A percentile compares a stretch with the other conserved stretches of the same genome.
Evolutionary conservation across 768 basidiomycete genomes (phyloP).

Genomic region (Psilocybe cubensis): DNA sequence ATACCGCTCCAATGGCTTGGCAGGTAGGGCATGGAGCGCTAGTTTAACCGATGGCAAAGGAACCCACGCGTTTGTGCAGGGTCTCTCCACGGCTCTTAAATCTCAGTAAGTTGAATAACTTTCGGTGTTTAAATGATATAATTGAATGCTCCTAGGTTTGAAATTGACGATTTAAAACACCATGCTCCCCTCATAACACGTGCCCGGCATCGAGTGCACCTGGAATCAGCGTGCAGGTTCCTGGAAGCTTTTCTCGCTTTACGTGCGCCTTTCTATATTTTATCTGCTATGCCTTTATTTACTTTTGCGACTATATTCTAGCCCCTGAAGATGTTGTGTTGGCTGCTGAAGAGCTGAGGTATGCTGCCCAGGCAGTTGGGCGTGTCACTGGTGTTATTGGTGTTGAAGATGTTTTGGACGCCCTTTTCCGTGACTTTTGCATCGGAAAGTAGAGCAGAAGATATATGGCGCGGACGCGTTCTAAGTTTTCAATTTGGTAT

Average conservation of each 20-base stretch:
- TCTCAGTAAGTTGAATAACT: constrained; percentile 42
- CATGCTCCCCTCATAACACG: constrained; percentile 75
- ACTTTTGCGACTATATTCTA: constrained; percentile 25
- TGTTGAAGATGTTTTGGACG: constrained; percentile 83
- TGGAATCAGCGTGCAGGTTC: constrained; percentile 65
- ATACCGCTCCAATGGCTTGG: not conserved
- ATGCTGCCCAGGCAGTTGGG: constrained; percentile 84
- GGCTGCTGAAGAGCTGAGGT: constrained; percentile 86
- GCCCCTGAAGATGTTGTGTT: constrained; percentile 75
- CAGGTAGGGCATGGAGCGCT: constrained; percentile 50
- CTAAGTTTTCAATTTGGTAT: no score
- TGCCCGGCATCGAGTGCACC: constrained; percentile 76
- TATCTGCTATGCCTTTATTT: not conserved
- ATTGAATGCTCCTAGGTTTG: constrained; percentile 9
- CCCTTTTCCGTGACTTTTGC: constrained; percentile 86
- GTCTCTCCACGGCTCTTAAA: constrained; percentile 55
- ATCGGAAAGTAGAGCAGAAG: constrained; percentile 69
- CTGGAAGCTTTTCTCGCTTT: constrained; percentile 63
- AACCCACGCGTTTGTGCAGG: constrained; percentile 59
- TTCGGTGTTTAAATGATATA: not conserved
- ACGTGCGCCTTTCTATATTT: constrained; percentile 31
- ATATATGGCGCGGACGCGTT: no score
- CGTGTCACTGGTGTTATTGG: constrained; percentile 81
- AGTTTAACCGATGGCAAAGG: constrained; percentile 68
- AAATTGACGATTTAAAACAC: constrained; percentile 11